phyloP scores from a whole-genome alignment of 2,329 filamentous ascomycete species.

The Aspergillus oerlinghausenensis region DNA sequence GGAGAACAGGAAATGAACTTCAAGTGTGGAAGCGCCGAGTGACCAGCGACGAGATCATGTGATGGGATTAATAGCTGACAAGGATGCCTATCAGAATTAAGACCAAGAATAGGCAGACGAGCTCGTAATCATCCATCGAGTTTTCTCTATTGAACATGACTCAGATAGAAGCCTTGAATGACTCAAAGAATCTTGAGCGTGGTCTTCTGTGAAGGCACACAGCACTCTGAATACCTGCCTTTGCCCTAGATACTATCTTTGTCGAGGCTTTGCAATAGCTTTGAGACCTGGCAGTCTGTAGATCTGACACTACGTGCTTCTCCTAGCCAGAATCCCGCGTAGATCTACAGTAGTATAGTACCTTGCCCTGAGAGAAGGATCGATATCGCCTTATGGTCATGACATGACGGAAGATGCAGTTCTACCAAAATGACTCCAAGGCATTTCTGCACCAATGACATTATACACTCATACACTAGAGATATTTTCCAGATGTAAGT shows the following conservation, averaged over 20 bases:
- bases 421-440: neutral
- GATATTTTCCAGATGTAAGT: neutral
- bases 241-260: too few species aligned
- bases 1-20: neutral
- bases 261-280: neutral
- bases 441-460: neutral
- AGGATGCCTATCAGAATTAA: constrained; percentile 5
- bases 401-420: neutral
- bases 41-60: constrained; percentile 22
- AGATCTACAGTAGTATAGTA: neutral
- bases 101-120: neutral
- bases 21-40: constrained; percentile 5
- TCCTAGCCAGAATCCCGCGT: neutral
- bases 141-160: neutral
- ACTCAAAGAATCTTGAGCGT: neutral
- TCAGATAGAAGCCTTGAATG: neutral
- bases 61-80: constrained; percentile 20
- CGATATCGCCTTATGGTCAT: neutral
- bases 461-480: neutral
- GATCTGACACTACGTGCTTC: neutral
- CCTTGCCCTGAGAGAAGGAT: neutral
- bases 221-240: too few species aligned
- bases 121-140: neutral
- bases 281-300: neutral
- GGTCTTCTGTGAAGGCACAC: neutral